phyloP scores from a whole-genome alignment of 306 rosid species.

The Arachis hypogaea region DNA sequence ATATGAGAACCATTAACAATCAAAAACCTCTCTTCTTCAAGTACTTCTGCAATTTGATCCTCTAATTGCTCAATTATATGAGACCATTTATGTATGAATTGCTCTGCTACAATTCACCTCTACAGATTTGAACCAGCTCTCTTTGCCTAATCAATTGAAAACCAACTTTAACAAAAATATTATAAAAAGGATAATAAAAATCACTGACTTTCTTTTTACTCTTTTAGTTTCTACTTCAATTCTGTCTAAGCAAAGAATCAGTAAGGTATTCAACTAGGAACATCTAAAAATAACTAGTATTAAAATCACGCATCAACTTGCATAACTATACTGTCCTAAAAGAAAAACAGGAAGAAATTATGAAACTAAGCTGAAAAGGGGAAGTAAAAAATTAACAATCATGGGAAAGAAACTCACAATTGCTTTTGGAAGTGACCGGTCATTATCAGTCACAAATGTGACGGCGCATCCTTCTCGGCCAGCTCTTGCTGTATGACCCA shows the following conservation, averaged over 20 bases:
- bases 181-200: too few species aligned
- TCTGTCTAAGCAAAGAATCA: too few species aligned
- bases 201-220: too few species aligned
- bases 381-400: not conserved
- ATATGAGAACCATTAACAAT: conserved; percentile 5
- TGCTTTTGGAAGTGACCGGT: conserved; percentile 86
- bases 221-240: too few species aligned
- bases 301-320: not conserved
- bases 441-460: conserved; percentile 86
- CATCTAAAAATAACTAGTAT: too few species aligned
- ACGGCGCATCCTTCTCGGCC: conserved; percentile 94
- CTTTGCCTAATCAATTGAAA: conserved; percentile 69
- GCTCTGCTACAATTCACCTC: conserved; percentile 92
- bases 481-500: conserved; percentile 98
- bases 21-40: conserved; percentile 84
- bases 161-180: conserved; percentile 19
- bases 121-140: conserved; percentile 91
- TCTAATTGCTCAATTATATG: conserved; percentile 85
- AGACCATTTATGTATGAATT: conserved; percentile 23
- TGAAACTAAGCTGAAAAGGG: conserved; percentile 19
- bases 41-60: conserved; percentile 71
- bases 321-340: not conserved
- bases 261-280: too few species aligned
- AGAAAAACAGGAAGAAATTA: conserved; percentile 3
- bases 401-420: conserved; percentile 66